These are phyloP conservation scores for Discostella pseudostelligera DNA, from an alignment of 108 stramenopile species.

Conservation along the genomic window DNA sequence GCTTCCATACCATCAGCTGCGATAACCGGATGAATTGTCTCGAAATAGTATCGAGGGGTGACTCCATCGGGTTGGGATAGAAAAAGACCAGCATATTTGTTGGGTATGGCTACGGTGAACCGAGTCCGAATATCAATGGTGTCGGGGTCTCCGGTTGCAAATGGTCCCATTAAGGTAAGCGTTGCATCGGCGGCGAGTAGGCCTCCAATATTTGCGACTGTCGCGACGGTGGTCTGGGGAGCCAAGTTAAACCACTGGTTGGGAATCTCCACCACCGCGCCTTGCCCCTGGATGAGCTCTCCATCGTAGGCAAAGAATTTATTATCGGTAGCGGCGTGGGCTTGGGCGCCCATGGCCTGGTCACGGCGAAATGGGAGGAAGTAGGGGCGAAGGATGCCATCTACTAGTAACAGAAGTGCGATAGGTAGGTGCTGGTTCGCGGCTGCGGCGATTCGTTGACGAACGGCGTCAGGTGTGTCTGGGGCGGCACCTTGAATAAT, in stretches of 20 bases:
- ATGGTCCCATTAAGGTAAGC: background rate
- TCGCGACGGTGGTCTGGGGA: background rate
- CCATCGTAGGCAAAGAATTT: conserved; percentile 13
- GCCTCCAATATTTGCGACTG: background rate
- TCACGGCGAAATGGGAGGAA: conserved; percentile 25
- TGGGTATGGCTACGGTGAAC: conserved; percentile 15
- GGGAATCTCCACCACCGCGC: background rate
- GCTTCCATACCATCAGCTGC: conserved; percentile 2
- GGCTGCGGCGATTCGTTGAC: background rate
- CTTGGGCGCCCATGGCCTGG: conserved; percentile 22
- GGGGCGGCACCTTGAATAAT: background rate
- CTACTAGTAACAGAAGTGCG: background rate
- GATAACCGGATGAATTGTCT: conserved; percentile 8
- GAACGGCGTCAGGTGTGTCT: background rate
- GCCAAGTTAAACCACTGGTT: background rate
- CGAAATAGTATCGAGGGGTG: conserved; percentile 11
- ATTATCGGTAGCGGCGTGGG: conserved; percentile 10
- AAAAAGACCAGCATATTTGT: conserved; percentile 11
- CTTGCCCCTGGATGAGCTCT: conserved; percentile 2
- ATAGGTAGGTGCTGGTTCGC: background rate
- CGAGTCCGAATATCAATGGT: conserved; percentile 15
- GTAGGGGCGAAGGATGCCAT: background rate
- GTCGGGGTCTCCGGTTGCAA: background rate
- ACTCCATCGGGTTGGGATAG: conserved; percentile 7
- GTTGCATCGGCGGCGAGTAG: background rate